Conservation (phyloP, 441 rosid species). For the Daphne laureola region DNA sequence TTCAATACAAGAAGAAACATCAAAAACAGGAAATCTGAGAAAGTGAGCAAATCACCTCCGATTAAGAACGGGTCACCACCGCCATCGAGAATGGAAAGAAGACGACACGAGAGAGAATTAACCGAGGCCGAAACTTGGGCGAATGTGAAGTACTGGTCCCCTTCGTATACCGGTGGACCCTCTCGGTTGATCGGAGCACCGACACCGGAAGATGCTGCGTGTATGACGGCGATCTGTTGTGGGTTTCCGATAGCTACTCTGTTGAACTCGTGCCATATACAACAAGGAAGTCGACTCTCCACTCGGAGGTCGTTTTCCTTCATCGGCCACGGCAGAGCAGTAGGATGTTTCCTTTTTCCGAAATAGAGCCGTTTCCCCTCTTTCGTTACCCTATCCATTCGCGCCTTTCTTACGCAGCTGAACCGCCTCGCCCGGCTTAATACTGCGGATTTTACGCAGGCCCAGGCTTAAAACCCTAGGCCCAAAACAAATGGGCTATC, state of each 20-base stretch:
- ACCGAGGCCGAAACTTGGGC: conserved; percentile 41
- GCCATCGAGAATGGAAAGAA: conserved; percentile 34
- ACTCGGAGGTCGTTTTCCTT: background rate
- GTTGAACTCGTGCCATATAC: conserved; percentile 60
- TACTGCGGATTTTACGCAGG: too few species aligned
- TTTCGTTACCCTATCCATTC: too few species aligned
- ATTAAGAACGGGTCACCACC: conserved; percentile 33
- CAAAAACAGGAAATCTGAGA: too few species aligned
- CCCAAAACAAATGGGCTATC: too few species aligned
- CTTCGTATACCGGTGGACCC: conserved; percentile 41
- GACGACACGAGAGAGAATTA: conserved; percentile 43
- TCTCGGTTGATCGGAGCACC: conserved; percentile 17
- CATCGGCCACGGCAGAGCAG: background rate
- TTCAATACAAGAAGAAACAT: too few species aligned
- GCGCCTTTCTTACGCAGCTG: too few species aligned
- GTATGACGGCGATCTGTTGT: conserved; percentile 47
- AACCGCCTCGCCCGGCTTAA: too few species aligned
- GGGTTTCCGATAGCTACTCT: conserved; percentile 41
- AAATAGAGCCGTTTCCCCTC: background rate
- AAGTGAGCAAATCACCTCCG: conserved; percentile 18
- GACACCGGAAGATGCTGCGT: conserved; percentile 24
- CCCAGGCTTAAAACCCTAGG: too few species aligned
- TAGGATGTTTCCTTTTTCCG: too few species aligned
- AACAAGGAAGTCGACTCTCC: conserved; percentile 24
- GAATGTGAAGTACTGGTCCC: conserved; percentile 61